phyloP scores from a whole-genome alignment of 2,329 filamentous ascomycete species.

The Colletotrichum graminicola region DNA sequence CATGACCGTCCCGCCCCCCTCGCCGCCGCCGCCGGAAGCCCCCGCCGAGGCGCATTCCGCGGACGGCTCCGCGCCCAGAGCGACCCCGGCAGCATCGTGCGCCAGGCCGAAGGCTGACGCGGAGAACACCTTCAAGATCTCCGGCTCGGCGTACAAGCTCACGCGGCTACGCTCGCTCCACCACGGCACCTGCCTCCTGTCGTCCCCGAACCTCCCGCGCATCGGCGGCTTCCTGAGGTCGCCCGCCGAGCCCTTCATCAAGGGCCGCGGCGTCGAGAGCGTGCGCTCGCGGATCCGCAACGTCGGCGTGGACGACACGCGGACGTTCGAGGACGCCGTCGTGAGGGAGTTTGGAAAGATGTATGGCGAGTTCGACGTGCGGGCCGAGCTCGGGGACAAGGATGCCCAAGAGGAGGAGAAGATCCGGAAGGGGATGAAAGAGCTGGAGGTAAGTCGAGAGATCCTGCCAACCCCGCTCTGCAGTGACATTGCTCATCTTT shows the following conservation, averaged over 20 bases:
- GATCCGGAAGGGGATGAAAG: constrained; percentile 72
- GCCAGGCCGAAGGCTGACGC: constrained; percentile 18
- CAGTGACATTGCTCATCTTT: neutral
- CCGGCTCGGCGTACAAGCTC: constrained; percentile 95
- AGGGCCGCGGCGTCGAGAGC: constrained; percentile 89
- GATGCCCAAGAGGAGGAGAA: constrained; percentile 59
- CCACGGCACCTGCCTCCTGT: constrained; percentile 90
- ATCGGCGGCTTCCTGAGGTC: constrained; percentile 81
- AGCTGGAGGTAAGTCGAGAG: constrained; percentile 66
- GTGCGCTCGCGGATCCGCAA: constrained; percentile 89
- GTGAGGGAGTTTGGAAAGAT: constrained; percentile 74
- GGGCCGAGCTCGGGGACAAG: constrained; percentile 61
- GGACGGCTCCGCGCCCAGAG: neutral
- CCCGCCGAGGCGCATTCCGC: neutral
- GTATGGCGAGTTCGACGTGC: constrained; percentile 65
- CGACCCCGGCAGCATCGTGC: constrained; percentile 1
- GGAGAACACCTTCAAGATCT: constrained; percentile 77
- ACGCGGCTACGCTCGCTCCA: constrained; percentile 85
- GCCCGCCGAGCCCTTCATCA: constrained; percentile 82
- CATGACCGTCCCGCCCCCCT: constrained; percentile 60
- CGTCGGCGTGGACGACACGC: constrained; percentile 66
- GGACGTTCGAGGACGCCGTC: constrained; percentile 66
- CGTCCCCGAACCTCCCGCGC: constrained; percentile 77
- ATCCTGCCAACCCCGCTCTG: constrained; percentile 44
- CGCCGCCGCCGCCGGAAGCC: constrained; percentile 4